Evolutionary conservation across 257 asterid species (phyloP).

Genomic region (Scutellaria galericulata): DNA sequence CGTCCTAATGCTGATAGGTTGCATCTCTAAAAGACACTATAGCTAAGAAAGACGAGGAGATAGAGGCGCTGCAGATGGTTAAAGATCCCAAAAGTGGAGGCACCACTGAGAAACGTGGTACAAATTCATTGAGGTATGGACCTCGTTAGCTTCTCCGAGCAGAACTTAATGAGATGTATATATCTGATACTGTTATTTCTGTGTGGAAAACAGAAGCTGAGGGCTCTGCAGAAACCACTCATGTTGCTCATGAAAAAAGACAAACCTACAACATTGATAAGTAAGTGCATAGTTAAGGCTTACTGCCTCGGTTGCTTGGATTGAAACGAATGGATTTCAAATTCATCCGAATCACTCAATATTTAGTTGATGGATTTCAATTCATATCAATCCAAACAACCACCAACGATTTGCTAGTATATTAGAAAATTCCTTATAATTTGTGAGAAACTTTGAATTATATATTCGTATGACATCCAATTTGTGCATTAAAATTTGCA

Average conservation of each 20-base stretch:
- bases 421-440: too few species aligned
- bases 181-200: slow-evolving; percentile 44
- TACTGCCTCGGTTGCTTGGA: not conserved
- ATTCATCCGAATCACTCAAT: too few species aligned
- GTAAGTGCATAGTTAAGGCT: slow-evolving; percentile 35
- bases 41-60: slow-evolving; percentile 87
- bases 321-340: too few species aligned
- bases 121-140: slow-evolving; percentile 59
- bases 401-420: too few species aligned
- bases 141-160: slow-evolving; percentile 23
- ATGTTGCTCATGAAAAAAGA: slow-evolving; percentile 40
- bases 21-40: slow-evolving; percentile 82
- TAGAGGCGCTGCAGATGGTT: slow-evolving; percentile 62
- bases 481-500: not conserved
- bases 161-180: not conserved
- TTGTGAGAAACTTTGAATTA: too few species aligned
- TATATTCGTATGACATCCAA: too few species aligned
- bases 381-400: too few species aligned
- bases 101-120: slow-evolving; percentile 27
- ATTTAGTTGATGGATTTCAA: too few species aligned
- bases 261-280: slow-evolving; percentile 31
- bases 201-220: slow-evolving; percentile 58
- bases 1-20: slow-evolving; percentile 48
- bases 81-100: slow-evolving; percentile 51
- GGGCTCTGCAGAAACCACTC: slow-evolving; percentile 34